phyloP scores from a whole-genome alignment of 306 rosid genomes.

The Clitoria ternatea region DNA sequence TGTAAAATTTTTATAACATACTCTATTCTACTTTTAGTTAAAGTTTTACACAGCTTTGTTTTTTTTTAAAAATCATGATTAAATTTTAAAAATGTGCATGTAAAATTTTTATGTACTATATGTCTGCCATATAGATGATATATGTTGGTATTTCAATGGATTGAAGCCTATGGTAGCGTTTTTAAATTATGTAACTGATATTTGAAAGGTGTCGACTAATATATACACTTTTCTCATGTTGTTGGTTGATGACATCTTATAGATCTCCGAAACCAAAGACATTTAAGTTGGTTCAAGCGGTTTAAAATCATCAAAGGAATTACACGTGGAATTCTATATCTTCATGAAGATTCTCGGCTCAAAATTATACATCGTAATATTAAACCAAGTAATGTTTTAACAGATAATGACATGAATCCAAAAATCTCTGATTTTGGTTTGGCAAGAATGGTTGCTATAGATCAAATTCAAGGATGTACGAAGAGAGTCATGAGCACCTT shows the following conservation, averaged over 20 bases:
- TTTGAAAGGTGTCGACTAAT: too few species aligned
- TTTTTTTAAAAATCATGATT: background rate
- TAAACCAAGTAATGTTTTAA: slow-evolving; percentile 50
- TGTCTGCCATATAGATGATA: too few species aligned
- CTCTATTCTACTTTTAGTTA: background rate
- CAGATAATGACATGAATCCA: slow-evolving; percentile 43
- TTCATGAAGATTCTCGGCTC: too few species aligned
- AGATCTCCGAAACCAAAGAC: slow-evolving; percentile 30
- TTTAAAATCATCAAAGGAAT: slow-evolving; percentile 41
- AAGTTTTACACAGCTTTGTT: background rate
- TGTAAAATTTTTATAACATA: too few species aligned
- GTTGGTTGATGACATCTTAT: background rate
- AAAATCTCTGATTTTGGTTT: slow-evolving; percentile 69
- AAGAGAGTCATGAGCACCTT: slow-evolving; percentile 49
- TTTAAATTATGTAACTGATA: background rate
- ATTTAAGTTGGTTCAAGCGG: slow-evolving; percentile 41
- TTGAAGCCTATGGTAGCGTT: too few species aligned
- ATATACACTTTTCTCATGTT: background rate
- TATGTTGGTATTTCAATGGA: too few species aligned
- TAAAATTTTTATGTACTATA: too few species aligned
- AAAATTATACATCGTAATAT: too few species aligned
- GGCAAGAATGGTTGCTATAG: slow-evolving; percentile 43
- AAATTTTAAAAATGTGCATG: background rate
- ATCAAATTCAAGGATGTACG: slow-evolving; percentile 48
- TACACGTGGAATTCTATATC: too few species aligned